Conservation (phyloP, 495 filamentous ascomycete genomes). For the Hypoxylon trugodes region DNA sequence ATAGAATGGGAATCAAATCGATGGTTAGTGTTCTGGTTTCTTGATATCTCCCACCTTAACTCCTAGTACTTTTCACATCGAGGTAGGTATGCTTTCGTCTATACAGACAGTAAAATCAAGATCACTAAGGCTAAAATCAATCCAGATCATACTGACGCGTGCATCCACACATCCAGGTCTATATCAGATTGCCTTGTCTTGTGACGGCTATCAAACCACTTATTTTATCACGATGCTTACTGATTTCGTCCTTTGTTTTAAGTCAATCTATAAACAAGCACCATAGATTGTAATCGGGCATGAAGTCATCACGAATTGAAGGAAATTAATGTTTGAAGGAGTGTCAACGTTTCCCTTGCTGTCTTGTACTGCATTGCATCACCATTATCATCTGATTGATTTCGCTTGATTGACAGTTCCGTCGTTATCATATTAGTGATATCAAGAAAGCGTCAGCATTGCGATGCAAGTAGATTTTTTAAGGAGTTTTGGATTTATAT, state of each 20-base stretch:
- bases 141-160: slow-evolving; percentile 31
- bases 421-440: slow-evolving; percentile 41
- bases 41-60: neutral
- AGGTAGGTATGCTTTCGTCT: neutral
- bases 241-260: neutral
- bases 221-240: neutral
- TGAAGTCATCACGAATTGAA: neutral
- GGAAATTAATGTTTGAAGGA: neutral
- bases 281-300: neutral
- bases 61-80: neutral
- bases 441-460: slow-evolving; percentile 29
- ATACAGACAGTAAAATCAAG: neutral
- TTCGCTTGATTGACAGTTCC: slow-evolving; percentile 7
- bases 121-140: slow-evolving; percentile 1
- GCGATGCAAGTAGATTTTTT: slow-evolving; percentile 19
- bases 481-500: slow-evolving; percentile 28
- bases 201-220: slow-evolving; percentile 17
- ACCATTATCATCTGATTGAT: slow-evolving; percentile 8
- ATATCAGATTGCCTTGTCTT: slow-evolving; percentile 42
- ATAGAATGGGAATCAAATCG: slow-evolving; percentile 72
- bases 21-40: slow-evolving; percentile 65
- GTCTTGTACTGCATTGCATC: slow-evolving; percentile 18
- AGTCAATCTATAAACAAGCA: neutral
- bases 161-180: slow-evolving; percentile 28
- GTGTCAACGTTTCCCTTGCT: neutral